Evolutionary conservation across 768 basidiomycete genomes (phyloP).

Genomic region (Mycena filopes): DNA sequence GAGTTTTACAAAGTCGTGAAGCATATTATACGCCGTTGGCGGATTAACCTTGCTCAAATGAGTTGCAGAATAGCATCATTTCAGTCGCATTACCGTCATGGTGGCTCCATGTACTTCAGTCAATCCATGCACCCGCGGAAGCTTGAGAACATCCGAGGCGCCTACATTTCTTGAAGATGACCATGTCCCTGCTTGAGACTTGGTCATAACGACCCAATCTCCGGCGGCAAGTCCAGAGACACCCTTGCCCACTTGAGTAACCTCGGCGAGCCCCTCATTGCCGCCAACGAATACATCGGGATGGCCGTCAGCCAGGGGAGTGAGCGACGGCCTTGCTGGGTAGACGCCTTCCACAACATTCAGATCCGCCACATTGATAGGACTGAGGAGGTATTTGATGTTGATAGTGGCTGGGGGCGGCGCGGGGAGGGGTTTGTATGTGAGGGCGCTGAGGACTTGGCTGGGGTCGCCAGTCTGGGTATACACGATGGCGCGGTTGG

Average conservation of each 20-base stretch:
- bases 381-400: slow-evolving; percentile 73
- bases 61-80: not conserved
- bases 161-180: slow-evolving; percentile 63
- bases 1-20: slow-evolving; percentile 73
- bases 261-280: slow-evolving; percentile 80
- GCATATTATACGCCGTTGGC: slow-evolving; percentile 86
- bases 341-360: slow-evolving; percentile 89
- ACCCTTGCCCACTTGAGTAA: slow-evolving; percentile 68
- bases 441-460: slow-evolving; percentile 64
- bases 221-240: slow-evolving; percentile 59
- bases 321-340: slow-evolving; percentile 67
- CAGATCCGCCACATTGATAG: slow-evolving; percentile 85
- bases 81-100: slow-evolving; percentile 62
- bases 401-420: slow-evolving; percentile 71
- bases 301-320: slow-evolving; percentile 44
- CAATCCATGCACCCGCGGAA: slow-evolving; percentile 60
- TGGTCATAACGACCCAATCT: slow-evolving; percentile 83
- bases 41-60: slow-evolving; percentile 72
- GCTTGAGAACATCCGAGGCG: slow-evolving; percentile 66
- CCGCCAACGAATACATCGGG: slow-evolving; percentile 67
- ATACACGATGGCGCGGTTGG: slow-evolving; percentile 75
- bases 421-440: slow-evolving; percentile 61
- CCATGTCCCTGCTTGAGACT: slow-evolving; percentile 83
- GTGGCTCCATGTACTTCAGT: slow-evolving; percentile 78
- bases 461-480: slow-evolving; percentile 67